Conservation (phyloP, 768 basidiomycete genomes). For the Lactarius pseudohatsudake region DNA sequence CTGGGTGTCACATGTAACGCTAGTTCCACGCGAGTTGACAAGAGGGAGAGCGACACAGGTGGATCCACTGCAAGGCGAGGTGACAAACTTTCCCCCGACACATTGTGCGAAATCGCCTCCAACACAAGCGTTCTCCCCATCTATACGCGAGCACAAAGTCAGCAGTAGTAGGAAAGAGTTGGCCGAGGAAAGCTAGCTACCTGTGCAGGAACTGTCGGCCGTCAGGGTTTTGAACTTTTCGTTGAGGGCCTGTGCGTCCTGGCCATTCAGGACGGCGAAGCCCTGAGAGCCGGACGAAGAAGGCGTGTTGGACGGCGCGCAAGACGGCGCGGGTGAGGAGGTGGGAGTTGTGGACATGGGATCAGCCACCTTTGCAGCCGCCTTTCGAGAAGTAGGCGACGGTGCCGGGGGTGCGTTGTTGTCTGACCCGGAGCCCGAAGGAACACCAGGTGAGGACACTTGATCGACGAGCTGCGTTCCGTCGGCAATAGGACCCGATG, state of each 20-base stretch:
- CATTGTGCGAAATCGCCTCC: constrained; percentile 43
- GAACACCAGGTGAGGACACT: constrained; percentile 39
- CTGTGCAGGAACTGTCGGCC: constrained; percentile 35
- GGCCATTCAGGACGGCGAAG: constrained; percentile 36
- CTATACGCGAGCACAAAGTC: constrained; percentile 25
- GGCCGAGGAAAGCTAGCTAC: constrained; percentile 25
- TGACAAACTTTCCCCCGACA: constrained; percentile 36
- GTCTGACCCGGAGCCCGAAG: constrained; percentile 9
- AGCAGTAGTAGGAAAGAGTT: not conserved
- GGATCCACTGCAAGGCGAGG: constrained; percentile 37
- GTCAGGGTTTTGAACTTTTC: constrained; percentile 37
- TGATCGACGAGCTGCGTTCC: constrained; percentile 45
- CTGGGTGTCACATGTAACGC: constrained; percentile 38
- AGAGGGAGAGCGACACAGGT: constrained; percentile 45
- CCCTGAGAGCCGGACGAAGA: not conserved
- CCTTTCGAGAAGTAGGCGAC: constrained; percentile 18
- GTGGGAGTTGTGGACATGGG: constrained; percentile 1
- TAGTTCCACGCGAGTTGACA: constrained; percentile 42
- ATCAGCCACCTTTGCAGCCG: not conserved
- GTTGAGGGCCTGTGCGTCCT: constrained; percentile 42
- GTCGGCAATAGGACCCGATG: constrained; percentile 49
- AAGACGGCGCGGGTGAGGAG: not conserved
- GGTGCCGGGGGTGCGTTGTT: constrained; percentile 6
- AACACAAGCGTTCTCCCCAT: constrained; percentile 40
- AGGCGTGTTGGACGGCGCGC: not conserved